Conservation (phyloP, 2,329 filamentous ascomycete species). For the Incumbomyces delicatus region DNA sequence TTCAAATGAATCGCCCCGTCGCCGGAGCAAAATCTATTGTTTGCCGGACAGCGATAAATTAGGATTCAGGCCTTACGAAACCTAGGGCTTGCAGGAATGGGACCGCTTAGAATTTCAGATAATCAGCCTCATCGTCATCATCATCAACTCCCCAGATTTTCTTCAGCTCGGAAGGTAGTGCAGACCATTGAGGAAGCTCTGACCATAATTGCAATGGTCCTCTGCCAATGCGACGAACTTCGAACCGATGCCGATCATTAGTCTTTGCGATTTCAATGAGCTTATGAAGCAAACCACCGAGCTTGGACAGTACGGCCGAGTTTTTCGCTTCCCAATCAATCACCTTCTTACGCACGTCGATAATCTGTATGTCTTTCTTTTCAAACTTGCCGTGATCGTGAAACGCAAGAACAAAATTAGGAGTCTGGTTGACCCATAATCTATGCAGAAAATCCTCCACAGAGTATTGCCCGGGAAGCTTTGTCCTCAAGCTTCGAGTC, state of each 20-base stretch:
- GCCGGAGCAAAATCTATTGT: too few relatives aligned
- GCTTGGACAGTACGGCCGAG: neutral
- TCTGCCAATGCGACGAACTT: neutral
- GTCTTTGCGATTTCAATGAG: neutral
- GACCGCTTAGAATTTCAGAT: slow-evolving; percentile 1
- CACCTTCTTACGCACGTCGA: neutral
- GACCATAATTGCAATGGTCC: slow-evolving; percentile 2
- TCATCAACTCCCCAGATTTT: neutral
- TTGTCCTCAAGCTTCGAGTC: neutral
- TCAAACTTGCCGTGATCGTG: slow-evolving; percentile 1
- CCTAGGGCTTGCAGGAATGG: neutral
- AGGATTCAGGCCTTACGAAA: too few relatives aligned
- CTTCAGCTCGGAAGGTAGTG: slow-evolving; percentile 1
- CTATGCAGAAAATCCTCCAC: neutral
- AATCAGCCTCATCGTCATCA: neutral
- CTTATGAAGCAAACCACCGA: neutral
- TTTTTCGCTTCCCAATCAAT: slow-evolving; percentile 1
- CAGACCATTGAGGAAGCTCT: neutral
- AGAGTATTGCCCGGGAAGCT: neutral
- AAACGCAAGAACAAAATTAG: slow-evolving; percentile 1
- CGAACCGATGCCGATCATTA: neutral
- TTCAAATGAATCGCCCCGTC: too few relatives aligned
- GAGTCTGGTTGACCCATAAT: slow-evolving; percentile 1
- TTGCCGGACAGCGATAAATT: too few relatives aligned
- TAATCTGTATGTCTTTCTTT: neutral